phyloP scores from a whole-genome alignment of 495 filamentous ascomycete genomes.

The Lasiosphaeria miniovina region DNA sequence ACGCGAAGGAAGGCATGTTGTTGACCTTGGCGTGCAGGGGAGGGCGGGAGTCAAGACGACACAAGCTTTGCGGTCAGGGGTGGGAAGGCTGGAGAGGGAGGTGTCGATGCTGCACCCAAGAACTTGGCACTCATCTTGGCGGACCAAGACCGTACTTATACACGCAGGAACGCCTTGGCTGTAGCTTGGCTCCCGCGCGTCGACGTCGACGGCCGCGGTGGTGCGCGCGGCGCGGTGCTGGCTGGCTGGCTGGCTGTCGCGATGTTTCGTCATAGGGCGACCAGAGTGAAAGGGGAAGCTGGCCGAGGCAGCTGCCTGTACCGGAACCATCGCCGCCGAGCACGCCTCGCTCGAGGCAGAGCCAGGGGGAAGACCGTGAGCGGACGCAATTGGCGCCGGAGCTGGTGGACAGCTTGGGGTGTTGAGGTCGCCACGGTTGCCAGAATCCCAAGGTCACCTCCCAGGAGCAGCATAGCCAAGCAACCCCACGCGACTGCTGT shows the following conservation, averaged over 20 bases:
- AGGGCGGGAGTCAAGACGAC: neutral
- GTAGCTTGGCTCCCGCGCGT: too few species aligned
- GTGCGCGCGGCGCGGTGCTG: too few species aligned
- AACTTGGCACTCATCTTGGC: neutral
- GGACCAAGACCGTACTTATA: slow-evolving; percentile 1
- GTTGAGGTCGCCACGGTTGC: neutral
- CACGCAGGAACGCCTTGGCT: neutral
- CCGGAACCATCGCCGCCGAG: neutral
- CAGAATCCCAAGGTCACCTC: neutral
- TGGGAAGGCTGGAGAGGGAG: neutral
- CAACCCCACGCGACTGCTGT: neutral
- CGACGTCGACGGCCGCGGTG: too few species aligned
- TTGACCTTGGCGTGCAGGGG: neutral
- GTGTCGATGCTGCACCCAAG: slow-evolving; percentile 2
- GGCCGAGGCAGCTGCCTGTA: neutral
- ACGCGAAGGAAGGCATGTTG: neutral
- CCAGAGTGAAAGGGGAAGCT: neutral
- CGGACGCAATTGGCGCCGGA: neutral
- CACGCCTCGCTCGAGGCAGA: neutral
- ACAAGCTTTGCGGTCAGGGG: neutral
- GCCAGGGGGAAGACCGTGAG: neutral
- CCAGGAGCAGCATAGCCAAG: neutral
- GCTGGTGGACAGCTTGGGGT: too few species aligned
- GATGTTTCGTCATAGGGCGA: neutral
- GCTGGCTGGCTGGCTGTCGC: neutral